Percentiles rank a stretch among this genome's conserved stretches.
Conservation (phyloP, 2,329 filamentous ascomycete genomes). For the Aspergillus brunneoviolaceus region DNA sequence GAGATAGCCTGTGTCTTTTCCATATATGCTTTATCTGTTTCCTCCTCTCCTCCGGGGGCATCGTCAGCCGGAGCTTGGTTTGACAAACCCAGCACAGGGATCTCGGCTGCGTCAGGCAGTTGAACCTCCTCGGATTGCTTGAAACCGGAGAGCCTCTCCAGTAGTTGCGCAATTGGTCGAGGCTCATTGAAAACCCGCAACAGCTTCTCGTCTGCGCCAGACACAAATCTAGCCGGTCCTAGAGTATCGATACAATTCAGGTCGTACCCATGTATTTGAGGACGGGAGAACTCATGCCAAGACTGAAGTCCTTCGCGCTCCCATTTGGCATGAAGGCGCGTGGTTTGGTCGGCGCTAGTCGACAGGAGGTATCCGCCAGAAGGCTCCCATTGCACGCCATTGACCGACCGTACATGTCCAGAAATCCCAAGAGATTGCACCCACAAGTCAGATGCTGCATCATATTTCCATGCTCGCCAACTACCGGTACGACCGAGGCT, state of each 20-base stretch:
- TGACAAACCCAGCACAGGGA: conserved; percentile 90
- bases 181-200: conserved; percentile 92
- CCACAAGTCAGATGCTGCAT: conserved; percentile 66
- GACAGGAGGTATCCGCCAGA: conserved; percentile 82
- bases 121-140: conserved; percentile 36
- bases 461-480: conserved; percentile 81
- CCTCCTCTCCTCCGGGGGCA: conserved; percentile 32
- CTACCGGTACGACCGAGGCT: conserved; percentile 88
- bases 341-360: conserved; percentile 90
- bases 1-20: conserved; percentile 23
- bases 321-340: conserved; percentile 82
- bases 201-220: conserved; percentile 96
- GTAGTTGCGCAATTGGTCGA: conserved; percentile 73
- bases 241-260: conserved; percentile 88
- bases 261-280: conserved; percentile 97
- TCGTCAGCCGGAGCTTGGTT: conserved; percentile 78
- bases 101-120: conserved; percentile 86
- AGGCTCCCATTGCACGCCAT: conserved; percentile 79
- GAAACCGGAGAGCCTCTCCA: conserved; percentile 67
- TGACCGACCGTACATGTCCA: conserved; percentile 80
- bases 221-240: conserved; percentile 74
- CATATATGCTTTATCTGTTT: conserved; percentile 41
- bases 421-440: conserved; percentile 72
- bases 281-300: conserved; percentile 95
- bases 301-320: conserved; percentile 53